Evolutionary conservation across 352 stramenopile species (phyloP), one percentile per base, ranked within the genome.

Genomic region (Hyaloperonospora arabidopsidis): DNA sequence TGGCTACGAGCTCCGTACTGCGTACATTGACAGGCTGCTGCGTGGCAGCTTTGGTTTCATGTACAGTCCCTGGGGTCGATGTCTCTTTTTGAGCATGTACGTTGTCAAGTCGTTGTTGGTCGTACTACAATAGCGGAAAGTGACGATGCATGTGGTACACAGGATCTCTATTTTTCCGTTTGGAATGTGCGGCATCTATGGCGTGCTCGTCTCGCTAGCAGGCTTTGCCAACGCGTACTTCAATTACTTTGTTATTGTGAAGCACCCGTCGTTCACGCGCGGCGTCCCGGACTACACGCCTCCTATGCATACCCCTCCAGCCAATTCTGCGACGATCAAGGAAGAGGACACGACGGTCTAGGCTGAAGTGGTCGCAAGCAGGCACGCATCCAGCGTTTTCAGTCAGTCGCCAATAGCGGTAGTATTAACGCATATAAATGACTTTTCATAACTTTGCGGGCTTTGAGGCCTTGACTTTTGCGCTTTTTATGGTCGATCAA

Each of bases 161-260:
- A 90, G 79, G 80, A 92, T 92, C 49, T 95, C 84, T 19, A 93
- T 95, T 61, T 95, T 95, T 62, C 80, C 84, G 32, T 80, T 95
- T 45, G 84, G 84, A 52, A 92, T 91, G 80, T 81, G 86, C 38
- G 74, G 77, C 40, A 35, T 86, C 21, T 91, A 95, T 65, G 84
- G 84, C 41, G 67, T 89, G 47, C 62, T 93, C 11, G 74, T 91
- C 54, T 87, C 81, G 51, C 64, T 95, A 21, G 35, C 65, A 34
- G 84, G 82, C 22, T 95, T 93, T 45, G 54, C 72, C 43, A 92
- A 95, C 55, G 81, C 80, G n/a, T 91, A 91, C 68, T 92, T 94
- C 58, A 94, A 93, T 68, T 93, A 84, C 66, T 93, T 84, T 61
- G 83, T 91, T 56, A 93, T 93, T 72, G 91, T 72, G 62, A 91